These are phyloP conservation scores for Boletellus ananas DNA, from an alignment of 768 basidiomycete genomes.

Conservation along the genomic window DNA sequence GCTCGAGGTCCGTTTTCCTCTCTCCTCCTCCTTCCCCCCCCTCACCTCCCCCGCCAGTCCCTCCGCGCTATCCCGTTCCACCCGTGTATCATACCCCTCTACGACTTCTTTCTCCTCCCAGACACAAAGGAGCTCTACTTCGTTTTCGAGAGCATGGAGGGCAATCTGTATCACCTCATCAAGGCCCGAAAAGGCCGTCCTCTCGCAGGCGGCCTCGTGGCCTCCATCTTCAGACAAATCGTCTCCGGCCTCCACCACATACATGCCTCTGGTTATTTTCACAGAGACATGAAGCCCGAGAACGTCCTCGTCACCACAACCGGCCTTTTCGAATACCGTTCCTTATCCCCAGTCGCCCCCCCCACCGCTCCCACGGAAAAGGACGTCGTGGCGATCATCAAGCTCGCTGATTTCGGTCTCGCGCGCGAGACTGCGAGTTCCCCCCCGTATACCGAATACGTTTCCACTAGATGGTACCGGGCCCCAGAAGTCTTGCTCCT, in stretches of 20 bases:
- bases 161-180: conserved; percentile 98
- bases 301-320: conserved; percentile 98
- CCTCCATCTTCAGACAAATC: conserved; percentile 92
- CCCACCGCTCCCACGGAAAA: conserved; percentile 70
- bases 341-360: conserved; percentile 66
- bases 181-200: conserved; percentile 93
- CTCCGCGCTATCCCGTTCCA: conserved; percentile 92
- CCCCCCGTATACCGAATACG: conserved; percentile 98
- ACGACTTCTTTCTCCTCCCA: conserved; percentile 98
- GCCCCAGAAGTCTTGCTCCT: conserved; percentile 94
- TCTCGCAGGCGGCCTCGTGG: conserved; percentile 94
- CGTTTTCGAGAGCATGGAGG: conserved; percentile 99
- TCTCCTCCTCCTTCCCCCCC: conserved; percentile 10
- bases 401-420: conserved; percentile 97
- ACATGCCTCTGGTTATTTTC: conserved; percentile 91
- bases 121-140: conserved; percentile 96
- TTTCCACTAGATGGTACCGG: conserved; percentile 99
- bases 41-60: conserved; percentile 52
- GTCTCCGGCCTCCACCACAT: conserved; percentile 89
- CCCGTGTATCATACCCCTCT: conserved; percentile 96
- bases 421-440: conserved; percentile 83
- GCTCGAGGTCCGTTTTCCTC: conserved; percentile 67
- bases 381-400: conserved; percentile 95
- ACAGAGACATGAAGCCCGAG: conserved; percentile 99
- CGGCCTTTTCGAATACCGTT: conserved; percentile 87